These are phyloP conservation scores for Cryptosporidium parvum DNA, from an alignment of 169 alveolate genomes.

Conservation along the genomic window DNA sequence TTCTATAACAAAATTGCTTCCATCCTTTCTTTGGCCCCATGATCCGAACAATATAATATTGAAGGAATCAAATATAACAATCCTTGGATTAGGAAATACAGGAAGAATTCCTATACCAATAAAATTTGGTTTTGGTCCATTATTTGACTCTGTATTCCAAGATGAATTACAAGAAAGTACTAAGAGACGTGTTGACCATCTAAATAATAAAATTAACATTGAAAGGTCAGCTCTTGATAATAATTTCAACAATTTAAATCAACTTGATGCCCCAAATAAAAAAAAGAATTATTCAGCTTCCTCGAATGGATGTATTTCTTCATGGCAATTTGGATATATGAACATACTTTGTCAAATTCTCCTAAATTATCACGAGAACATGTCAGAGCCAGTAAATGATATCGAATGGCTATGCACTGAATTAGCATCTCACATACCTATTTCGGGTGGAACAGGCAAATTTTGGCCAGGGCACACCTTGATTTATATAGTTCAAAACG, in stretches of 20 bases:
- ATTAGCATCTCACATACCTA: conserved; percentile 41
- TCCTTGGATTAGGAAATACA: conserved; percentile 48
- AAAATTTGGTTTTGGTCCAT: conserved; percentile 58
- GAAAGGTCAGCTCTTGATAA: not conserved
- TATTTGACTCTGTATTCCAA: conserved; percentile 28
- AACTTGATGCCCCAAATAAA: not conserved
- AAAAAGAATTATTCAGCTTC: conserved; percentile 12
- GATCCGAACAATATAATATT: conserved; percentile 59
- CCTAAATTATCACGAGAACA: not conserved
- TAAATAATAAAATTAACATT: not conserved
- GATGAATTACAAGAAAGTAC: not conserved
- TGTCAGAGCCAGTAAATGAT: not conserved
- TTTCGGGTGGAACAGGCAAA: conserved; percentile 58
- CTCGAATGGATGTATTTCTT: conserved; percentile 29
- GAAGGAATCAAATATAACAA: conserved; percentile 41
- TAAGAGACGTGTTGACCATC: not conserved
- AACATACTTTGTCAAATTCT: conserved; percentile 40
- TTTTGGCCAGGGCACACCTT: conserved; percentile 71
- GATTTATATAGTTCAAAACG: conserved; percentile 44
- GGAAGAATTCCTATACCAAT: conserved; percentile 50
- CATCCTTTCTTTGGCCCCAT: conserved; percentile 68
- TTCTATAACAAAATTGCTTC: conserved; percentile 51
- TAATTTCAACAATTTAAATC: not conserved
- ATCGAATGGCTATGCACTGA: conserved; percentile 53
- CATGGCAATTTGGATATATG: conserved; percentile 70